Evolutionary conservation across 192 early-diverging fungal species (phyloP).

Genomic region (Haplosporangium gracile): DNA sequence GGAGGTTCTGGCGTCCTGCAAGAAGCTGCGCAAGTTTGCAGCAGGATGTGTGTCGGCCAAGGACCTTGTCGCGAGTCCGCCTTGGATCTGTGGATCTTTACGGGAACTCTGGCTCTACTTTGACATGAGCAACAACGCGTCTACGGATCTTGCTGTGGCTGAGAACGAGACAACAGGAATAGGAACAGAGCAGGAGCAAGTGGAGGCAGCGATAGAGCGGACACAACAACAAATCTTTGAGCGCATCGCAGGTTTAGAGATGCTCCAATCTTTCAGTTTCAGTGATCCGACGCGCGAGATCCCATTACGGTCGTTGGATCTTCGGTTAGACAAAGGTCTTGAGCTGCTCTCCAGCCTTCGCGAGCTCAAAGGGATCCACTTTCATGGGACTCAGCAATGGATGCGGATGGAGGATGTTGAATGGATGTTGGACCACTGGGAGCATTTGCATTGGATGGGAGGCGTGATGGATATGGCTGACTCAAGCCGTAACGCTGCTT

Average conservation of each 20-base stretch:
- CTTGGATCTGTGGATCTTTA: background rate
- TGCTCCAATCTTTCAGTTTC: background rate
- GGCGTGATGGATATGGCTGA: background rate
- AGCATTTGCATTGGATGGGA: slow-evolving; percentile 4
- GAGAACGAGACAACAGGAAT: background rate
- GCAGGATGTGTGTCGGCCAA: background rate
- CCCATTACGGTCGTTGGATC: background rate
- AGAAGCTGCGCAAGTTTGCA: slow-evolving; percentile 4
- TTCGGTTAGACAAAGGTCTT: background rate
- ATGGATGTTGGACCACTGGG: background rate
- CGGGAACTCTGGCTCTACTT: background rate
- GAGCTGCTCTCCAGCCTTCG: background rate
- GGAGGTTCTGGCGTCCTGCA: background rate
- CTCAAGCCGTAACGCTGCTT: background rate
- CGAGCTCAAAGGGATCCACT: slow-evolving; percentile 3
- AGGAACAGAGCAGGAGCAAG: background rate
- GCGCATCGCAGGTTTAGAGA: background rate
- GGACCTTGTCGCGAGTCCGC: background rate
- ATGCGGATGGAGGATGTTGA: background rate
- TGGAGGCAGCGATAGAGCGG: background rate
- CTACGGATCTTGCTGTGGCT: background rate
- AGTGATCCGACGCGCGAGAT: background rate
- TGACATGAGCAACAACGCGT: background rate
- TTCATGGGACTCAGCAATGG: background rate
- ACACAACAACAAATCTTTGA: slow-evolving; percentile 2